Conservation (phyloP, 805 yeast genomes). For the Kuraishia hungarica region DNA sequence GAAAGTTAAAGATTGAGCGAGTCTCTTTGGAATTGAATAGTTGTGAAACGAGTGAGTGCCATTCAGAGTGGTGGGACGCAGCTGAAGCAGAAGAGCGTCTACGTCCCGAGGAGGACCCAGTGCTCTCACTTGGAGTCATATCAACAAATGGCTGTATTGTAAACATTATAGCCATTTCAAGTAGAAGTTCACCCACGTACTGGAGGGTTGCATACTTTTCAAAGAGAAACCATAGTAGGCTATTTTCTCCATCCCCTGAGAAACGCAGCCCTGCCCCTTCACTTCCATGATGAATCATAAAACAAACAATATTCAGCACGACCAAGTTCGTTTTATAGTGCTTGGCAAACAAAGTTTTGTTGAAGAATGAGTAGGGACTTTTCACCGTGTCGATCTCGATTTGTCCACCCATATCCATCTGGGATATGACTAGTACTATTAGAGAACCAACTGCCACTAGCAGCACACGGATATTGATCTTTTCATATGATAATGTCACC, state of each 20-base stretch:
- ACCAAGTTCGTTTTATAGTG: slow-evolving; percentile 16
- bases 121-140: not conserved
- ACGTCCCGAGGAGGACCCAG: not conserved
- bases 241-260: not conserved
- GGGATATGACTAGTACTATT: slow-evolving; percentile 18
- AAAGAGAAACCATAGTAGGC: not conserved
- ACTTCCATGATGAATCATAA: slow-evolving; percentile 7
- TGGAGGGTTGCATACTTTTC: not conserved
- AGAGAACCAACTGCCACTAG: slow-evolving; percentile 21
- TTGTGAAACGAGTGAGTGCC: slow-evolving; percentile 17
- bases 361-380: slow-evolving; percentile 11
- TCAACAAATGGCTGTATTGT: not conserved
- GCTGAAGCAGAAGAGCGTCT: not conserved
- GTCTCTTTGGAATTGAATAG: slow-evolving; percentile 56
- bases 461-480: slow-evolving; percentile 19
- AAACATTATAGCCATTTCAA: not conserved
- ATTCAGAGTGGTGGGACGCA: not conserved
- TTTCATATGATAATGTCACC: not conserved
- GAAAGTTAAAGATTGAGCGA: slow-evolving; percentile 78
- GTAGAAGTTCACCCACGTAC: not conserved
- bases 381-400: slow-evolving; percentile 5
- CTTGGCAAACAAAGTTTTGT: slow-evolving; percentile 13
- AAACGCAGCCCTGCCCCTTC: not conserved
- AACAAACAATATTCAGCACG: slow-evolving; percentile 10
- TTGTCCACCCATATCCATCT: slow-evolving; percentile 13